Evolutionary conservation across 1,284 basidiomycete genomes (phyloP).

Genomic region (Boletellus deceptivus): DNA sequence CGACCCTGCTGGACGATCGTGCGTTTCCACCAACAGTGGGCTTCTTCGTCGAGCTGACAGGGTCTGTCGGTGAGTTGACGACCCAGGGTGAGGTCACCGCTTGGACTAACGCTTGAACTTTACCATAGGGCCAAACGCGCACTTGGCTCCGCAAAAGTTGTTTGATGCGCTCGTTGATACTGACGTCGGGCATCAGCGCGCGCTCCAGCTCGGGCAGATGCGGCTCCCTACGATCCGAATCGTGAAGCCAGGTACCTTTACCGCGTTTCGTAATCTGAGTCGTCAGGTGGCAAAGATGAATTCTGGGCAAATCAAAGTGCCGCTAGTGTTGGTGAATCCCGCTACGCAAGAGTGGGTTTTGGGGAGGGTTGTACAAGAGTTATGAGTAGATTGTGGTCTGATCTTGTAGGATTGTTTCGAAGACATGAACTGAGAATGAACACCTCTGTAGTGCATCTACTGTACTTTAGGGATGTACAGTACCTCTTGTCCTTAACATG

Average conservation of each 20-base stretch:
- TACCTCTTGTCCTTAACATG: no score
- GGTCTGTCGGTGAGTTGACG: conserved; percentile 7
- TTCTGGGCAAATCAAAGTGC: conserved; percentile 20
- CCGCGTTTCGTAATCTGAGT: conserved; percentile 18
- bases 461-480: no score
- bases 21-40: conserved; percentile 6
- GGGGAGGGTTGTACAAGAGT: conserved; percentile 7
- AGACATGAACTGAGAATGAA: no score
- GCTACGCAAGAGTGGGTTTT: conserved; percentile 11
- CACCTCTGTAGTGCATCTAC: no score
- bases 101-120: not conserved
- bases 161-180: conserved; percentile 11
- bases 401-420: no score
- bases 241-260: conserved; percentile 18
- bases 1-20: conserved; percentile 15
- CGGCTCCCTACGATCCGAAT: conserved; percentile 17
- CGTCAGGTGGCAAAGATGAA: not conserved
- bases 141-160: conserved; percentile 3
- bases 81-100: no score
- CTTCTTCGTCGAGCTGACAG: conserved; percentile 19
- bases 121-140: conserved; percentile 6
- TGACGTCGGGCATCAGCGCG: not conserved
- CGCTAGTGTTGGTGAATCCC: conserved; percentile 9
- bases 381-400: not conserved
- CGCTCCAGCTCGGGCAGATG: conserved; percentile 1